phyloP scores from a whole-genome alignment of 805 yeast genomes.

The Wickerhamomyces hampshirensis region DNA sequence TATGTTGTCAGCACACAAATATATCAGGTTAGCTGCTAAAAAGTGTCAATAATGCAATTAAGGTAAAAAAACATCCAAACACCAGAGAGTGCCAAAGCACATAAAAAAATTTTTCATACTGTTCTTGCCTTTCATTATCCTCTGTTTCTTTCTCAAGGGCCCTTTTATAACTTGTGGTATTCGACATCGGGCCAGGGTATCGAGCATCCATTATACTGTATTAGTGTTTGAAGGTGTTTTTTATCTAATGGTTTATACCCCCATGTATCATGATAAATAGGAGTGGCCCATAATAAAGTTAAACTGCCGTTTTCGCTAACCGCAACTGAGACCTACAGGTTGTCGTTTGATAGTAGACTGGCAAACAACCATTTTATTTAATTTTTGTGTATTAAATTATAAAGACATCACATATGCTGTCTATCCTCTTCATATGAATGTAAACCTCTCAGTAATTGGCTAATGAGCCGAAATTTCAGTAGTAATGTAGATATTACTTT shows the following conservation, averaged over 20 bases:
- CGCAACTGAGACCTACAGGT: constrained; percentile 28
- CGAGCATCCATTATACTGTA: too few relatives aligned
- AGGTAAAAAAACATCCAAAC: constrained; percentile 6
- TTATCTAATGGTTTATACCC: neutral
- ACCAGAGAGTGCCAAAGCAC: neutral
- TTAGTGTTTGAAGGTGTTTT: too few relatives aligned
- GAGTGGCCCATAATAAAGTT: constrained; percentile 11
- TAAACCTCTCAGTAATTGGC: too few relatives aligned
- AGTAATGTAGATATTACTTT: too few relatives aligned
- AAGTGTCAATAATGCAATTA: too few relatives aligned
- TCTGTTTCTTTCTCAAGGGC: constrained; percentile 1
- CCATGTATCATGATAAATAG: constrained; percentile 14
- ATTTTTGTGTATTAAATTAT: too few relatives aligned
- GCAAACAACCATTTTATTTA: constrained; percentile 21
- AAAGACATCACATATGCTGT: too few relatives aligned
- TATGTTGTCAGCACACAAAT: constrained; percentile 13
- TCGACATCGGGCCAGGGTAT: constrained; percentile 2
- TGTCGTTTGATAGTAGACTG: constrained; percentile 31
- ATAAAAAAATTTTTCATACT: constrained; percentile 1
- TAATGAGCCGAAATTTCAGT: too few relatives aligned
- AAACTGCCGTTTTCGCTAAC: constrained; percentile 29
- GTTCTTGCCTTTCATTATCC: neutral
- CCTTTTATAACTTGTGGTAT: constrained; percentile 13
- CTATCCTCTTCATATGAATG: too few relatives aligned
- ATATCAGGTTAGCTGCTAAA: too few relatives aligned